These are phyloP conservation scores for Hericium erinaceus DNA, from an alignment of 768 basidiomycete species.

Conservation along the genomic window DNA sequence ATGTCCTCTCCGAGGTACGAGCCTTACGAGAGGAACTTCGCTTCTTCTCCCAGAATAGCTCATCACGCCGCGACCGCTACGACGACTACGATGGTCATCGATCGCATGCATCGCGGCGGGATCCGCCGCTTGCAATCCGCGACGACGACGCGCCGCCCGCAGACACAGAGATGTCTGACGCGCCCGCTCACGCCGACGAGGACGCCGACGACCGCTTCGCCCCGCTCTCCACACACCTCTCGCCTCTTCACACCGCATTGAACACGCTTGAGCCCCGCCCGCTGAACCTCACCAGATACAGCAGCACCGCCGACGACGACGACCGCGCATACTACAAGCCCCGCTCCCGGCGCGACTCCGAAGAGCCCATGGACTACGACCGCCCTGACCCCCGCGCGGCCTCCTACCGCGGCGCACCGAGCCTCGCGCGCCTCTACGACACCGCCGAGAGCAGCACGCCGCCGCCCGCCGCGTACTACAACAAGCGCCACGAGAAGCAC, in stretches of 20 bases:
- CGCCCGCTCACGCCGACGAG: conserved; percentile 7
- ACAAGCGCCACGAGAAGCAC: conserved; percentile 10
- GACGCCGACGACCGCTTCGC: conserved; percentile 12
- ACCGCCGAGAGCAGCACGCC: conserved; percentile 2
- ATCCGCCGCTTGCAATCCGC: neutral
- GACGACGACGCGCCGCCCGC: neutral
- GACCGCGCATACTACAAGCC: conserved; percentile 5
- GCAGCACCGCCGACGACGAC: conserved; percentile 2
- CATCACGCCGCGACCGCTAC: neutral
- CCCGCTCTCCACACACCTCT: conserved; percentile 14
- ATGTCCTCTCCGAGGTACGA: conserved; percentile 11
- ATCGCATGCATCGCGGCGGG: neutral
- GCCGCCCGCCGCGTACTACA: conserved; percentile 11
- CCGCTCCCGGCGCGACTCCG: neutral
- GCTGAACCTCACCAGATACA: neutral
- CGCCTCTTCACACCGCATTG: conserved; percentile 5
- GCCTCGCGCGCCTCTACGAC: conserved; percentile 12
- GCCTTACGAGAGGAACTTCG: conserved; percentile 7
- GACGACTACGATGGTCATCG: neutral
- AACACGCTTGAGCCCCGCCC: conserved; percentile 8
- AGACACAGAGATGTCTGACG: neutral
- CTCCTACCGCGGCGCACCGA: conserved; percentile 6
- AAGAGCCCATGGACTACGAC: conserved; percentile 6
- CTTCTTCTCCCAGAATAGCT: neutral
- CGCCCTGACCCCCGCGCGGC: conserved; percentile 3